Base-by-base conservation (phyloP, 139 green algal genomes). In the Cymbomonas tetramitiformis region DNA sequence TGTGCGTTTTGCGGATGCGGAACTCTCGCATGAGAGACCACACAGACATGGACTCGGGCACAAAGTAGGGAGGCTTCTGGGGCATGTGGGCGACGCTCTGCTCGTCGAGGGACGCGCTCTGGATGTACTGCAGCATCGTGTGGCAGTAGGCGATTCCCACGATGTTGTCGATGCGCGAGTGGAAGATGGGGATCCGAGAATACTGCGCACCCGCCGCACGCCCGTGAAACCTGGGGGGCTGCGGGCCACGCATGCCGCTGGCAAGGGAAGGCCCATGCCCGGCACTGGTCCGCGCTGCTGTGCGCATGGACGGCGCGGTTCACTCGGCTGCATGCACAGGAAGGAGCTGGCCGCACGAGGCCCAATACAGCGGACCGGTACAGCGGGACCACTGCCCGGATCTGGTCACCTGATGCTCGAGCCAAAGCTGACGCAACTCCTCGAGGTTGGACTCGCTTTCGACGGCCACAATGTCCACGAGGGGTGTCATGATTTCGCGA, bases 1-100 rank as follows among this genome's bases (percentile, higher is more conserved):
- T 78, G 61, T 78, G 70, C 49, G 68, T 54, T 38, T 78, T 78
- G 3, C 70, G 54, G 29, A 60, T 62, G 0, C 68, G 38, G 21
- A 78, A 71, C 50, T 78, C 70, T 19, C 67, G 26, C 51, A 78
- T 38, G 12, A 78, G 46, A 46, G 64, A 72, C 62, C 33, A 67
- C 30, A 78, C 62, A 6, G 56, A 56, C 68, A 76, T 76, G 3
- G 50, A 65, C 6, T 76, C 68, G 19, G 70, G 70, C 19, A 78
- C 69, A 34, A 76, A 78, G 44, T 64, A 78, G 9, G 69, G 21
- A 5, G 64, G 25, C 10, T 61, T 41, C 25, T 61, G 41, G 31
- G 46, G 55, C 3, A 78, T 48, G 10, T 32, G 12, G 28, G 47
- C 44, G 2, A 78, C 56, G 6, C 10, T 75, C 21, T 76, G 18